Evolutionary conservation across 2,329 filamentous ascomycete species (phyloP).

Genomic region (Magnaporthales sp.): DNA sequence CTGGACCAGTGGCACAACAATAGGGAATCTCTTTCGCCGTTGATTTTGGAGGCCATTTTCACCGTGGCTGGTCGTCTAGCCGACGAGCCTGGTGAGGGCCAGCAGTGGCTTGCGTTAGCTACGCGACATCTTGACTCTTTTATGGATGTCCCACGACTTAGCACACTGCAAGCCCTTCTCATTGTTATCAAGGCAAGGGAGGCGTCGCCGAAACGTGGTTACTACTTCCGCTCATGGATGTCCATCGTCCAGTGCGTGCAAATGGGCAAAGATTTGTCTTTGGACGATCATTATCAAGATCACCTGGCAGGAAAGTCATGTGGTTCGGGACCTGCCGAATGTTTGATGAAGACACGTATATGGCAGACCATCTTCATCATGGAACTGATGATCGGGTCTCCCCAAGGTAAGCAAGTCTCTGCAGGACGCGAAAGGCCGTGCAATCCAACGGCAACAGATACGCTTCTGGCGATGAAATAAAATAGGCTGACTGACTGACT

Average conservation of each 20-base stretch:
- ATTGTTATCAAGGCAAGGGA: constrained; percentile 87
- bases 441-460: no score
- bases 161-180: constrained; percentile 82
- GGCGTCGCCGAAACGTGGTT: constrained; percentile 84
- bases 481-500: no score
- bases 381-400: constrained; percentile 87
- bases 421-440: not conserved
- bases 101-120: constrained; percentile 87
- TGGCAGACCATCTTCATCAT: constrained; percentile 85
- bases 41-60: constrained; percentile 85
- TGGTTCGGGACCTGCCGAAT: constrained; percentile 62
- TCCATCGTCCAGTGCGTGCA: constrained; percentile 83
- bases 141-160: constrained; percentile 82
- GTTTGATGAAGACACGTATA: constrained; percentile 73
- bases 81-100: constrained; percentile 74
- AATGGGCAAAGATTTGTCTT: constrained; percentile 84
- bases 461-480: no score
- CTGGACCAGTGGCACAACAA: constrained; percentile 86
- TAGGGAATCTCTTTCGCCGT: constrained; percentile 74
- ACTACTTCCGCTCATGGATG: constrained; percentile 98
- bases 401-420: constrained; percentile 58
- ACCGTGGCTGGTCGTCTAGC: constrained; percentile 78
- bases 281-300: constrained; percentile 77
- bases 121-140: constrained; percentile 86
- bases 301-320: constrained; percentile 68